Percentiles rank a stretch among this genome's conserved stretches.
These are phyloP conservation scores for Ophiostoma fasciatum DNA, from an alignment of 2,329 filamentous ascomycete genomes.

Conservation along the genomic window DNA sequence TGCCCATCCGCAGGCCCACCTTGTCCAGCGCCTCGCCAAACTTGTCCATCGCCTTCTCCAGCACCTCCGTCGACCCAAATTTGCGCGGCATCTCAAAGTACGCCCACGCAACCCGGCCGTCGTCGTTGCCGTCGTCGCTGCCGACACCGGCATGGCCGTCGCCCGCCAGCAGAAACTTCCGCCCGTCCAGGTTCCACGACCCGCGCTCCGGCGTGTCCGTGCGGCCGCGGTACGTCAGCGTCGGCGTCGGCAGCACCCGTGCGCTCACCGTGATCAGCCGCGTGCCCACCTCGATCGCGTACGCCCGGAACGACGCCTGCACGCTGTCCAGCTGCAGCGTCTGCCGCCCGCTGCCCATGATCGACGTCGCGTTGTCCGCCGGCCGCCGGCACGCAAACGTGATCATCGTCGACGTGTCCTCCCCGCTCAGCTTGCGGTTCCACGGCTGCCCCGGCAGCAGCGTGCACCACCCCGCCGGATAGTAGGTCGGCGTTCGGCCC, in stretches of 20 bases:
- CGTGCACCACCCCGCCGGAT: conserved; percentile 51
- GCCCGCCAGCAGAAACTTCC: too few species aligned
- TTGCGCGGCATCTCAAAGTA: conserved; percentile 19
- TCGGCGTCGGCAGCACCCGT: conserved; percentile 49
- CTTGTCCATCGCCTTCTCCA: conserved; percentile 14
- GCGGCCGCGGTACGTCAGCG: conserved; percentile 38
- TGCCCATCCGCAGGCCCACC: conserved; percentile 22
- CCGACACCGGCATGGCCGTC: too few species aligned
- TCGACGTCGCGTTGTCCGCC: conserved; percentile 49
- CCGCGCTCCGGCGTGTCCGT: conserved; percentile 30
- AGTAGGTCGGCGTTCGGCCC: too few species aligned
- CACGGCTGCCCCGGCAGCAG: conserved; percentile 51
- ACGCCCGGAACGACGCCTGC: conserved; percentile 32
- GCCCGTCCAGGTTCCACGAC: conserved; percentile 52
- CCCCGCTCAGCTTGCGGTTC: conserved; percentile 39
- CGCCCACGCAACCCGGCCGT: conserved; percentile 37
- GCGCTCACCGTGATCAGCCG: conserved; percentile 57
- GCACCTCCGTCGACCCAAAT: conserved; percentile 2
- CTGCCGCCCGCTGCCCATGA: conserved; percentile 40
- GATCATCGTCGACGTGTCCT: conserved; percentile 57
- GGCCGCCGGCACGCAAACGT: conserved; percentile 55
- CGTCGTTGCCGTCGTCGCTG: conserved; percentile 24
- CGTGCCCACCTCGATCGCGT: conserved; percentile 47
- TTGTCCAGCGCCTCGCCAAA: conserved; percentile 25
- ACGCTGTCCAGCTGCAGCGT: conserved; percentile 40